phyloP scores from a whole-genome alignment of 768 basidiomycete species.

The Mycena metata region DNA sequence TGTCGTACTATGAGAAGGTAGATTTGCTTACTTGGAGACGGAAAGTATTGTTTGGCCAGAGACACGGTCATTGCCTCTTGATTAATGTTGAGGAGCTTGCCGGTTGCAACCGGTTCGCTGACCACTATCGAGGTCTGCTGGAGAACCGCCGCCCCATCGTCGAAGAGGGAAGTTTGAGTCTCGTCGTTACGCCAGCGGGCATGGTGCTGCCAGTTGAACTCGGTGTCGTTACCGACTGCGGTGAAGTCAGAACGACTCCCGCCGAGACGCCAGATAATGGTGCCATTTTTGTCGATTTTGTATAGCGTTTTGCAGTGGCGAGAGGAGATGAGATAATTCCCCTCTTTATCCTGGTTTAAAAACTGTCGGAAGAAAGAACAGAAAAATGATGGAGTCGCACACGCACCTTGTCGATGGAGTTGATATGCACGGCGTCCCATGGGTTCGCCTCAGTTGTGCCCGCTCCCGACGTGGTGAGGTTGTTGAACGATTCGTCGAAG shows the following conservation, averaged over 20 bases:
- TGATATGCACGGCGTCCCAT: conserved; percentile 26
- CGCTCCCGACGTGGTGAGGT: background rate
- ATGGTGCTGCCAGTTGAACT: conserved; percentile 40
- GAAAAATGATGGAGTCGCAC: background rate
- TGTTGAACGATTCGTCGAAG: conserved; percentile 24
- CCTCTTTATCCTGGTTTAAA: conserved; percentile 16
- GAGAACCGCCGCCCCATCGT: conserved; percentile 28
- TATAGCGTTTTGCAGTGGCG: conserved; percentile 35
- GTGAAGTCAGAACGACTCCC: conserved; percentile 31
- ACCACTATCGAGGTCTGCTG: background rate
- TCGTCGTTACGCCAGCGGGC: conserved; percentile 29
- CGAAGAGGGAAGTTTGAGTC: conserved; percentile 23
- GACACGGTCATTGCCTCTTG: conserved; percentile 7
- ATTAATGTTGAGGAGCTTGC: conserved; percentile 2
- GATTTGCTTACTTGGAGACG: conserved; percentile 12
- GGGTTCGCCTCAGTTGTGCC: background rate
- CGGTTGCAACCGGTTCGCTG: conserved; percentile 11
- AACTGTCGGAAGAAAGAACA: background rate
- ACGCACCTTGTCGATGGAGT: conserved; percentile 26
- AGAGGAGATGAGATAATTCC: conserved; percentile 38
- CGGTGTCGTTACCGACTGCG: conserved; percentile 21
- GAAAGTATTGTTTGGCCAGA: background rate
- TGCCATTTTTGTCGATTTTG: conserved; percentile 31
- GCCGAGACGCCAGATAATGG: conserved; percentile 38
- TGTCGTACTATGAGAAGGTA: background rate